phyloP scores from a whole-genome alignment of 805 yeast genomes.

The Jamesozyma hellenica region DNA sequence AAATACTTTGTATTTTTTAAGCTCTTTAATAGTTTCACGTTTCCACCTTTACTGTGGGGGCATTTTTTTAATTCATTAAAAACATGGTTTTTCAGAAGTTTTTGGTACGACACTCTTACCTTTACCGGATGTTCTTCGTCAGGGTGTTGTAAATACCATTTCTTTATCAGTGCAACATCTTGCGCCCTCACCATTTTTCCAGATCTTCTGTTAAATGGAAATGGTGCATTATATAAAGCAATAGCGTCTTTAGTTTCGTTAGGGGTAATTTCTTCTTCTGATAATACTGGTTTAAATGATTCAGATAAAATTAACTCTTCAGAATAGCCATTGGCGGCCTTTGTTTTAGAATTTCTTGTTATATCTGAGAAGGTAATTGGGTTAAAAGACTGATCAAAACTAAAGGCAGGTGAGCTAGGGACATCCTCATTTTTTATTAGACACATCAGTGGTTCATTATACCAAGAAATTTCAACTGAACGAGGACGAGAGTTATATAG shows the following conservation, averaged over 20 bases:
- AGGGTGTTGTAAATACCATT: conserved; percentile 70
- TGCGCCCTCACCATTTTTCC: conserved; percentile 74
- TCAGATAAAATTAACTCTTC: conserved; percentile 36
- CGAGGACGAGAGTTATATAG: conserved; percentile 71
- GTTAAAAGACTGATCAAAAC: conserved; percentile 43
- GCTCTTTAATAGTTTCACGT: conserved; percentile 50
- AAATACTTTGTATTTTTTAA: conserved; percentile 76
- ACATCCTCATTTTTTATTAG: conserved; percentile 34
- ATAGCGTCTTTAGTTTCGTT: conserved; percentile 48
- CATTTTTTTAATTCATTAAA: conserved; percentile 53
- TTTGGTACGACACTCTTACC: conserved; percentile 80
- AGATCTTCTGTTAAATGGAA: conserved; percentile 69
- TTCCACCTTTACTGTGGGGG: conserved; percentile 36
- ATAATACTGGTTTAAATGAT: conserved; percentile 43
- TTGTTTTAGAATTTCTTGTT: conserved; percentile 5
- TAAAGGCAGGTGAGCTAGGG: conserved; percentile 45
- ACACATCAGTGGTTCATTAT: conserved; percentile 53
- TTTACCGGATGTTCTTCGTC: conserved; percentile 56
- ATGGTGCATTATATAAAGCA: conserved; percentile 68
- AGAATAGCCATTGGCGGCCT: conserved; percentile 17
- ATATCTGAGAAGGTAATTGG: conserved; percentile 37
- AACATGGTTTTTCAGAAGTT: conserved; percentile 67
- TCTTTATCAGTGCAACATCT: conserved; percentile 76
- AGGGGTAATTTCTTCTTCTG: conserved; percentile 35
- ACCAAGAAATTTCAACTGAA: conserved; percentile 51